These are phyloP conservation scores for Cephaloascus fragrans DNA, from an alignment of 805 yeast species.

Conservation along the genomic window DNA sequence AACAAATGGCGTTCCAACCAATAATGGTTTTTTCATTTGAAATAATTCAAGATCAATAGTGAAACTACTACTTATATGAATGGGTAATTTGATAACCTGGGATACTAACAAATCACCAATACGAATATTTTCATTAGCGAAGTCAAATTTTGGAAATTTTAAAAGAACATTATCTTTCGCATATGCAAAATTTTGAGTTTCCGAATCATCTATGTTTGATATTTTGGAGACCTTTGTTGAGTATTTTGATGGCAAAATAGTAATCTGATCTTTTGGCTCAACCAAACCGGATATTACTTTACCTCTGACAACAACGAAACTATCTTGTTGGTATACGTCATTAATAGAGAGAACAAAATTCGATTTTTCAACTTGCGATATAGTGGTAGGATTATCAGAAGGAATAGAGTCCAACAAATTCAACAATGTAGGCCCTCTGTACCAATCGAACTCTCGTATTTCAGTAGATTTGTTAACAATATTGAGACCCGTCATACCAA, in stretches of 20 bases:
- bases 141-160: conserved; percentile 8
- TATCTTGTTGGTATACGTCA: conserved; percentile 46
- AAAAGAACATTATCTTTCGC: neutral
- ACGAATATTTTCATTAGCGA: conserved; percentile 36
- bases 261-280: conserved; percentile 4
- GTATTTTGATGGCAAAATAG: neutral
- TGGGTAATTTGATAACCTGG: conserved; percentile 30
- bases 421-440: conserved; percentile 32
- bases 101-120: conserved; percentile 55
- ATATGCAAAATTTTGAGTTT: neutral
- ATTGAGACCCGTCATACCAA: conserved; percentile 62
- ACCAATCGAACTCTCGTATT: conserved; percentile 32
- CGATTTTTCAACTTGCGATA: conserved; percentile 15
- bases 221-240: neutral
- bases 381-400: conserved; percentile 5
- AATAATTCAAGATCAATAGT: conserved; percentile 55
- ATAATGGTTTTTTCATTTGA: conserved; percentile 58
- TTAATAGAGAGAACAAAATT: conserved; percentile 52
- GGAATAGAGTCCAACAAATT: conserved; percentile 25
- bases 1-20: conserved; percentile 73
- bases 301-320: conserved; percentile 17
- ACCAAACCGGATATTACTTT: conserved; percentile 13
- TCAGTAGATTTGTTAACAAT: conserved; percentile 35
- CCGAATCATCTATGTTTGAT: neutral
- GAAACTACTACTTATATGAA: conserved; percentile 37